Conservation (phyloP, 2,329 filamentous ascomycete species). For the Penicillium glabrum region DNA sequence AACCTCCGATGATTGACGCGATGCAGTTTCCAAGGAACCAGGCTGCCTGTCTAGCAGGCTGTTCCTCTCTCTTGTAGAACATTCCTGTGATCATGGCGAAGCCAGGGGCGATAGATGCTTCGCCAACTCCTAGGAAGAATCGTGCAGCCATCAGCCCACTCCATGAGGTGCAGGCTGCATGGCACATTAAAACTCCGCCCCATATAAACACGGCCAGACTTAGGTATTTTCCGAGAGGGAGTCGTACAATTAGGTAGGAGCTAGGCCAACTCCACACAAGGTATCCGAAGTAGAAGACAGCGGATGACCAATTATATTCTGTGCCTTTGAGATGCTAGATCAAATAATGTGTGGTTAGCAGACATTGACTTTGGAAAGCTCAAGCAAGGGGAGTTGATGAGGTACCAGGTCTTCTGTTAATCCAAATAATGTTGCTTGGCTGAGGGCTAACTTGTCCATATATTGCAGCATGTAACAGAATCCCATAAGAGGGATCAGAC, state of each 20-base stretch:
- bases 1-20: slow-evolving; percentile 28
- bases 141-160: slow-evolving; percentile 40
- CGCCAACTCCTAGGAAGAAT: slow-evolving; percentile 35
- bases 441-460: slow-evolving; percentile 30
- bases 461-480: slow-evolving; percentile 31
- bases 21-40: slow-evolving; percentile 39
- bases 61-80: slow-evolving; percentile 36
- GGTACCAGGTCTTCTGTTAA: slow-evolving; percentile 23
- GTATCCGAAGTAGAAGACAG: slow-evolving; percentile 38
- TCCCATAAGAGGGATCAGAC: slow-evolving; percentile 18
- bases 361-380: background rate
- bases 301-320: slow-evolving; percentile 33
- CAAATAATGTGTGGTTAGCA: background rate
- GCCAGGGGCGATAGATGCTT: slow-evolving; percentile 31
- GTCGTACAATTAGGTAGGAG: slow-evolving; percentile 37
- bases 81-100: slow-evolving; percentile 40
- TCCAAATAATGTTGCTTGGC: slow-evolving; percentile 24
- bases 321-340: slow-evolving; percentile 24
- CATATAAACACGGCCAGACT: slow-evolving; percentile 29
- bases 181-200: slow-evolving; percentile 35
- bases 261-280: slow-evolving; percentile 42
- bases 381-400: background rate
- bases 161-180: slow-evolving; percentile 30
- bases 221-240: slow-evolving; percentile 33
- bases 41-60: slow-evolving; percentile 33